Base-by-base conservation (phyloP, 169 alveolate species). In the Sarcocystis neurona region DNA sequence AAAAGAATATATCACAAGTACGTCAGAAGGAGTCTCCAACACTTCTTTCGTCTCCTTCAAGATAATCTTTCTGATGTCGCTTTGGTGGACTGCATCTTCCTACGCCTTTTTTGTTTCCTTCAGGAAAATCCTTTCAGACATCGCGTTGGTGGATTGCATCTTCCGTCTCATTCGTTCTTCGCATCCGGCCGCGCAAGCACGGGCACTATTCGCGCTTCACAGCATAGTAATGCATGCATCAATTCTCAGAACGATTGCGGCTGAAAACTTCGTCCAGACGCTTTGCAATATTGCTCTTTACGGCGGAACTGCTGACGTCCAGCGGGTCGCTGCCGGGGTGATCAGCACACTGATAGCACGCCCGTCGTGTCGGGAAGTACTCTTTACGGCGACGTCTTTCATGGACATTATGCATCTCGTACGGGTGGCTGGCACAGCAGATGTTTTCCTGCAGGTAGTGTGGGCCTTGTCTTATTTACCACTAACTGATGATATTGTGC, bases 161-260 rank as follows among this genome's bases (percentile, higher is more conserved):
- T 72, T 72, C 82, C 34, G 8, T 30, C 34, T 72, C 56, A 72
- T 43, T 0, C 1, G 53, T 20, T 39, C 82, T n/a, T 6, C 56
- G 32, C 41, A 72, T 32, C 82, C 82, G 39, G 56, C 47, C 20
- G 82, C 82, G 37, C 82, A 72, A 37, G 41, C 82, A 18, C 82
- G 82, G 39, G 82, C 82, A 15, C 82, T 72, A n/a, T 72, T 72
- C 27, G 82, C 82, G 5, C 82, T 72, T 18, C 82, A 72, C 82
- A 72, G 82, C 82, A 72, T 72, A 8, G 20, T 72, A 41, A 72
- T 53, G 12, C 34, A 72, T 72, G 82, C 34, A 72, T 39, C 47
- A 15, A 72, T 72, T 10, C 34, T 72, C 39, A 72, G 82, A 39
- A 72, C 82, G n/a, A 72, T 72, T 48, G 82, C 82, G 4, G 82